phyloP scores from a whole-genome alignment of 192 early-diverging fungal species.

The Spinellus fusiger region DNA sequence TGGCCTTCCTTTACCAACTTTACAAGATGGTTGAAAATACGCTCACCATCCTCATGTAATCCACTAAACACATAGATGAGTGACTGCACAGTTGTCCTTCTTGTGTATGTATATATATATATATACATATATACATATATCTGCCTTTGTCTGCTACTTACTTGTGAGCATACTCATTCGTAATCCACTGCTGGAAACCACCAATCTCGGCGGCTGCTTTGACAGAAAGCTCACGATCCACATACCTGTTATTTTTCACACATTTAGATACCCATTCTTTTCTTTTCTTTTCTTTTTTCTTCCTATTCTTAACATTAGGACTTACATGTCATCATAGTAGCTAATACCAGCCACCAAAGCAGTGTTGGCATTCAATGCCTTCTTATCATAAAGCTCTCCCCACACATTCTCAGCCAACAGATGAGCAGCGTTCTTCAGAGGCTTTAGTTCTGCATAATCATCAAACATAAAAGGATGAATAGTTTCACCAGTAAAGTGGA shows the following conservation, averaged over 20 bases:
- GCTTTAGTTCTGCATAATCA: constrained; percentile 55
- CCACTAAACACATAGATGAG: constrained; percentile 29
- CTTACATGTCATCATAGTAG: constrained; percentile 67
- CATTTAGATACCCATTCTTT: too few relatives aligned
- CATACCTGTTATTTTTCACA: constrained; percentile 37
- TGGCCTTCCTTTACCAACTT: constrained; percentile 50
- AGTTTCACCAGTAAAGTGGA: constrained; percentile 63
- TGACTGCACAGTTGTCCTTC: neutral
- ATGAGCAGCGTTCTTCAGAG: constrained; percentile 50
- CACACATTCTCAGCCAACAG: constrained; percentile 51
- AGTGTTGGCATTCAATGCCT: constrained; percentile 29
- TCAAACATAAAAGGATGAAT: constrained; percentile 73
- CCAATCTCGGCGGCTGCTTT: constrained; percentile 44
- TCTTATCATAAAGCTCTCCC: constrained; percentile 48
- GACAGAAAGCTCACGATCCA: constrained; percentile 53
- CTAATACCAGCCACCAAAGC: constrained; percentile 53
- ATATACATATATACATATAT: neutral
- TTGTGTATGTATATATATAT: neutral
- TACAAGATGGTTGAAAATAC: constrained; percentile 50
- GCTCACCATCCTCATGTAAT: constrained; percentile 42
- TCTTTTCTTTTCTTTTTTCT: too few relatives aligned
- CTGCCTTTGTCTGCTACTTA: too few relatives aligned
- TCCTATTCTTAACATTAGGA: neutral
- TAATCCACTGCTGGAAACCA: constrained; percentile 58
- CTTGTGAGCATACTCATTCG: constrained; percentile 66